These are phyloP conservation scores for Colletotrichum tamarilloi DNA, from an alignment of 2,329 filamentous ascomycete genomes.

Conservation along the genomic window DNA sequence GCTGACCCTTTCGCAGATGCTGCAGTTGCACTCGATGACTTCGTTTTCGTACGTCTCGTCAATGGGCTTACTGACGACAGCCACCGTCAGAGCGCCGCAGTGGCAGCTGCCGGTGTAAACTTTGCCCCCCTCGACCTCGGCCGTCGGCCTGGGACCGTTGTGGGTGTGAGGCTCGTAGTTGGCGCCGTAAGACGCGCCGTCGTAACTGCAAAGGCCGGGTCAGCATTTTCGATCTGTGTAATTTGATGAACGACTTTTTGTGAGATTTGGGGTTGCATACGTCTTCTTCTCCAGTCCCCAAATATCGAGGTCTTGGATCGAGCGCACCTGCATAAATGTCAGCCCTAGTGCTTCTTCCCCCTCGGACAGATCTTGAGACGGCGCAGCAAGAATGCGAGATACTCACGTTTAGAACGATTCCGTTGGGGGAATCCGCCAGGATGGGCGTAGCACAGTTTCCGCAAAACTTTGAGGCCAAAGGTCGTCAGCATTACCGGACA, in stretches of 20 bases:
- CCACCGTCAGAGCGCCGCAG: slow-evolving; percentile 60
- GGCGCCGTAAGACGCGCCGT: slow-evolving; percentile 48
- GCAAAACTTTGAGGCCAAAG: slow-evolving; percentile 57
- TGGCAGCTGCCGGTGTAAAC: slow-evolving; percentile 64
- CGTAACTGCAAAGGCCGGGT: slow-evolving; percentile 44
- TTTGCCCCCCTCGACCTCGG: slow-evolving; percentile 49
- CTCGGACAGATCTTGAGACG: background rate
- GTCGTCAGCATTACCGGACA: background rate
- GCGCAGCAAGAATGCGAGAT: background rate
- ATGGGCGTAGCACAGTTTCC: slow-evolving; percentile 59
- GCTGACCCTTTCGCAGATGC: slow-evolving; percentile 56
- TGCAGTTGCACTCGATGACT: slow-evolving; percentile 62
- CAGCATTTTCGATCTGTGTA: background rate
- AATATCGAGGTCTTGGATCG: slow-evolving; percentile 57
- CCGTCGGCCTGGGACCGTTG: slow-evolving; percentile 53
- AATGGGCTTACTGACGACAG: slow-evolving; percentile 55
- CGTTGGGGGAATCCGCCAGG: slow-evolving; percentile 44
- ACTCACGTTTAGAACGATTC: slow-evolving; percentile 56
- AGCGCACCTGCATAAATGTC: slow-evolving; percentile 47
- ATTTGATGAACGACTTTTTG: background rate
- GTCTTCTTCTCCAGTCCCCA: slow-evolving; percentile 48
- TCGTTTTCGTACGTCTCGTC: slow-evolving; percentile 47
- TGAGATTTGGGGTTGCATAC: slow-evolving; percentile 44
- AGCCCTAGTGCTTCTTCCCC: background rate
- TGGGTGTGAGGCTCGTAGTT: slow-evolving; percentile 50